phyloP scores from a whole-genome alignment of 441 rosid species.

The Gossypium schwendimanii region DNA sequence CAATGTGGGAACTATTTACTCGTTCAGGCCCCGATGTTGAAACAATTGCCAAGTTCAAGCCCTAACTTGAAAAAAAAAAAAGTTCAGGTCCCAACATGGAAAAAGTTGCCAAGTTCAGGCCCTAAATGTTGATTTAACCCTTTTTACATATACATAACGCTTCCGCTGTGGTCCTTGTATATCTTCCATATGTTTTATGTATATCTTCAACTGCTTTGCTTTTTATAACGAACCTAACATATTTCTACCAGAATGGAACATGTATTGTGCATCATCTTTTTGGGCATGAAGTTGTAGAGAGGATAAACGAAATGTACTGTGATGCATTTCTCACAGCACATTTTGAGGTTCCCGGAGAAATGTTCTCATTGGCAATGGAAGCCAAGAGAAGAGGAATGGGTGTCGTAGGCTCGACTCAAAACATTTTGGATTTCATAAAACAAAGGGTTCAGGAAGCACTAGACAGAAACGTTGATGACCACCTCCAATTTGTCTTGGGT shows the following conservation, averaged over 20 bases:
- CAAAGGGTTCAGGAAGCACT: conserved; percentile 73
- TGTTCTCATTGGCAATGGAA: conserved; percentile 94
- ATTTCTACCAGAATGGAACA: conserved; percentile 62
- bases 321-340: conserved; percentile 93
- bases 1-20: too few species aligned
- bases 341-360: conserved; percentile 95
- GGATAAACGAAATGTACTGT: conserved; percentile 72
- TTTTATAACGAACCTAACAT: conserved; percentile 1
- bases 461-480: conserved; percentile 66
- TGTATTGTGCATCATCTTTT: conserved; percentile 93
- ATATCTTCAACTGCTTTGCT: neutral
- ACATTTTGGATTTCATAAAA: conserved; percentile 80
- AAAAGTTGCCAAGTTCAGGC: too few species aligned
- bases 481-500: conserved; percentile 83
- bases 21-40: too few species aligned
- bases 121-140: too few species aligned
- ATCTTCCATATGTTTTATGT: neutral
- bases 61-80: too few species aligned
- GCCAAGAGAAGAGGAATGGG: conserved; percentile 95
- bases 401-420: conserved; percentile 84
- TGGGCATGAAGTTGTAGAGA: conserved; percentile 81
- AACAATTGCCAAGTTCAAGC: too few species aligned
- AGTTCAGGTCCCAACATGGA: too few species aligned
- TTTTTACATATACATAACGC: neutral
- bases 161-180: neutral